Base-by-base conservation (phyloP, 306 rosid species). In the Astragalus glycyphyllos region DNA sequence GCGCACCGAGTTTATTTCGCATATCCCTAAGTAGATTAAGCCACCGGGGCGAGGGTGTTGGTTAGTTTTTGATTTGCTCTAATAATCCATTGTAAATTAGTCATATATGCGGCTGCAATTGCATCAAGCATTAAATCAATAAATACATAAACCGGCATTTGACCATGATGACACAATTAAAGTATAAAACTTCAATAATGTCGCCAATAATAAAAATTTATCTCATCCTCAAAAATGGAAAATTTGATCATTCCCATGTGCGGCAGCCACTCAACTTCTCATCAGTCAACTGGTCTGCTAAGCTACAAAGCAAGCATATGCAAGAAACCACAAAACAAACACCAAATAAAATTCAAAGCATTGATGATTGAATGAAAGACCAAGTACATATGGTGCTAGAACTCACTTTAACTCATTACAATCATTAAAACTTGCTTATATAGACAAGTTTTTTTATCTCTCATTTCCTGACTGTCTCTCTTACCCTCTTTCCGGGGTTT, bases 201-300 rank as follows among this genome's bases (percentile, higher is more conserved):
- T 38, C 65, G n/a, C 23, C 4, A 31, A 13, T 3, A 42, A 13
- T 11, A 63, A 5, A 2, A 7, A 5, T 2, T 3, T 16, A 31
- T 54, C 12, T 59, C 2, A 40, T 54, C 34, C 72, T 42, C 56
- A 63, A 41, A 73, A 23, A 53, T 15, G n/a, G 65, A 74, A 58
- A 57, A 45, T 46, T 26, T 47, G 42, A 37, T 10, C 58, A 68
- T 57, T 71, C 84, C 83, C 90, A 77, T 88, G 90, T 86, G 91
- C 84, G 32, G 75, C 16, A n/a, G 23, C 75, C 16, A n/a, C 37
- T 44, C 38, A 70, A 56, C 74, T 72, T 59, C 69, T 81, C 49
- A 66, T 81, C 49, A 66, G 80, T 51, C 79, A 79, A 64, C 56
- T 63, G 58, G 13, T 65, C 32, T 58, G 69, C 44, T 47, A 14